Evolutionary conservation across 306 rosid genomes (phyloP).

Genomic region (Ochetophila trinervis): DNA sequence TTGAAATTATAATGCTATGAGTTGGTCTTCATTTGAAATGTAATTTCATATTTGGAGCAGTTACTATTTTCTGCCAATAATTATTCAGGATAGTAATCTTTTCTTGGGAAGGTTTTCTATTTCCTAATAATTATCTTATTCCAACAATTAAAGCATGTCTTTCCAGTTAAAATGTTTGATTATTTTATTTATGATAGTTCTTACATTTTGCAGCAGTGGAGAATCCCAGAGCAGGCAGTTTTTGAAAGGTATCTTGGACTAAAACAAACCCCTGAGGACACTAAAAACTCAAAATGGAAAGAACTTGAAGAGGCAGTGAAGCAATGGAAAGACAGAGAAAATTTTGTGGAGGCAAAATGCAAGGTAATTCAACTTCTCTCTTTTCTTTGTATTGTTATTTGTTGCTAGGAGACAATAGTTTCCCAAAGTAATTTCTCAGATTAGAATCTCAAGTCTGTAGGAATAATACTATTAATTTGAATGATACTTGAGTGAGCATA

Average conservation of each 20-base stretch:
- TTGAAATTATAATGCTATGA: not conserved
- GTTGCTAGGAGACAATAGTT: constrained; percentile 5
- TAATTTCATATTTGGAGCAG: constrained; percentile 18
- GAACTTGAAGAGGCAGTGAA: constrained; percentile 38
- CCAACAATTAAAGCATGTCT: constrained; percentile 11
- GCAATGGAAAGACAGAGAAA: constrained; percentile 44
- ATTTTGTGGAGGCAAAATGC: constrained; percentile 42
- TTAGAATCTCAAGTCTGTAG: not conserved
- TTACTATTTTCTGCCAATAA: constrained; percentile 5
- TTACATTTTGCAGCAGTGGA: constrained; percentile 39
- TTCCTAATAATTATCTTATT: constrained; percentile 7
- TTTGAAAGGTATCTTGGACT: constrained; percentile 23
- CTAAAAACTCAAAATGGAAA: constrained; percentile 28
- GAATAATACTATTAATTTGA: not conserved
- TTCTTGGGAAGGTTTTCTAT: not conserved
- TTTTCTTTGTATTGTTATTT: constrained; percentile 1
- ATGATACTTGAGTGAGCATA: not conserved
- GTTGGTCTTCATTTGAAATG: constrained; percentile 17
- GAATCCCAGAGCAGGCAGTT: constrained; percentile 25
- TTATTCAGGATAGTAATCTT: constrained; percentile 17
- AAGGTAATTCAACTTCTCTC: constrained; percentile 28
- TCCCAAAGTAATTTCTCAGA: not conserved
- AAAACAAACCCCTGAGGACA: constrained; percentile 29
- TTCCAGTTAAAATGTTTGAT: constrained; percentile 12
- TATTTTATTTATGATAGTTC: constrained; percentile 4